Base-by-base conservation (phyloP, 2,329 filamentous ascomycete species). In the Fusarium vanettenii region DNA sequence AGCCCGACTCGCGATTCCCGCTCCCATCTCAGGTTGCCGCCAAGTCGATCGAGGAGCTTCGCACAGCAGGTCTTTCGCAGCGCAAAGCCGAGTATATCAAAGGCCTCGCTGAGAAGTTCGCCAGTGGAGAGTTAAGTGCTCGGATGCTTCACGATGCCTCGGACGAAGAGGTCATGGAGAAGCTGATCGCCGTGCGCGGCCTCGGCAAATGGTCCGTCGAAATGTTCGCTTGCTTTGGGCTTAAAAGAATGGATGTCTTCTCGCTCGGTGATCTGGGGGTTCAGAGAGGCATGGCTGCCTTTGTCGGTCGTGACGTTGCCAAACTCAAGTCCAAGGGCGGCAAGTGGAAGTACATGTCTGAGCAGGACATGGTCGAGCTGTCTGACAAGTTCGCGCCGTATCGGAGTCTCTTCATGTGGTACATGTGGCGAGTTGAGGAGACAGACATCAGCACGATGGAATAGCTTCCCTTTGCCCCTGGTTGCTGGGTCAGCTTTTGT, bases 301-400 rank as follows among this genome's bases (percentile, higher is more conserved):
- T 97, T 80, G 88, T 92, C 57, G 97, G 97, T 2, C 90, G 90
- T 69, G 94, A 98, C 81, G 91, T 98, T 25, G 90, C 87, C 55
- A 97, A 96, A 84, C 85, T 98, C 69, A 98, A 97, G 85, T 87
- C 85, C 39, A 92, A 91, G 29, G 92, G 92, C 35, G 94, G 94
- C 52, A 98, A 98, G 86, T 98, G 95, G 93, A 98, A 98, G 86
- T 99, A 98, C 82, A 98, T 98, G 95, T 90, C 89, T 39, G 97
- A 98, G 85, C 90, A 91, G 81, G 97, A 98, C 70, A 98, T 99
- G 97, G 82, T 93, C 70, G 93, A 95, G 75, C 88, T 94, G 74
- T 92, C 94, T 14, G 93, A 92, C 67, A 91, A 88, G 80, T 99
- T 97, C 82, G 89, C 89, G 67, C 97, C 96, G 5, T 98, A 97